Evolutionary conservation across 495 filamentous ascomycete genomes (phyloP), one percentile per base, ranked within the genome.

Genomic region (Niebla homalea): DNA sequence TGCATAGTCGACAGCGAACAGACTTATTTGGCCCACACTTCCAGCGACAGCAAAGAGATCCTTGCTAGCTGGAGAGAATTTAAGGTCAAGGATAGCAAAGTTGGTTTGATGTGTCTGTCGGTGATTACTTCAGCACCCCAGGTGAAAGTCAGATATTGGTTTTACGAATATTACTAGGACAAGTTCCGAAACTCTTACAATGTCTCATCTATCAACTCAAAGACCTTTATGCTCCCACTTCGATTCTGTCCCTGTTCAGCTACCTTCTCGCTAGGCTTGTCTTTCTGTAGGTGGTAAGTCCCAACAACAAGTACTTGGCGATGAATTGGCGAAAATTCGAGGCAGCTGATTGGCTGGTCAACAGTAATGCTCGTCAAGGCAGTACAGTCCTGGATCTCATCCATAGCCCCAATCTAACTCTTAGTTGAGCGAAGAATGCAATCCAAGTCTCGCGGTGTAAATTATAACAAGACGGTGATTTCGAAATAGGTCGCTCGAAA

Each of bases 51-150:
- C 86, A 25, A 92, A 70, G 14, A 77, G 60, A 23, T 66, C 65
- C 14, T 67, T 65, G n/a, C 67, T 57, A 37, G 66, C 61, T 6
- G 79, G 80, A 51, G 80, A 79, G 64, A 95, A 96, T 51, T 86
- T 84, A 20, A 95, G 73, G 61, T 97, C 90, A 39, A 97, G 78
- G 20, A 96, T 72, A 19, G 87, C 88, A 55, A 77, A 83, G 37
- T 74, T 74, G 32, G 80, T 73, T 2, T 70, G 61, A 23, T 81
- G 46, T 1, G 71, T 77, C 51, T 78, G 70, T 32, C 65, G 44
- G 19, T 64, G 56, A 8, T 41, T 38, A 22, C 65, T 66, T 29
- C 25, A 29, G 21, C 5, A 16, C 8, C 36, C 22, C 19, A 36
- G 21, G 29, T 39, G n/a, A 19, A 43, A 22, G 20, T 18, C 16